Percentiles rank a stretch among this genome's conserved stretches.
phyloP scores from a whole-genome alignment of 441 rosid species.

The Pelargonium hybrid region DNA sequence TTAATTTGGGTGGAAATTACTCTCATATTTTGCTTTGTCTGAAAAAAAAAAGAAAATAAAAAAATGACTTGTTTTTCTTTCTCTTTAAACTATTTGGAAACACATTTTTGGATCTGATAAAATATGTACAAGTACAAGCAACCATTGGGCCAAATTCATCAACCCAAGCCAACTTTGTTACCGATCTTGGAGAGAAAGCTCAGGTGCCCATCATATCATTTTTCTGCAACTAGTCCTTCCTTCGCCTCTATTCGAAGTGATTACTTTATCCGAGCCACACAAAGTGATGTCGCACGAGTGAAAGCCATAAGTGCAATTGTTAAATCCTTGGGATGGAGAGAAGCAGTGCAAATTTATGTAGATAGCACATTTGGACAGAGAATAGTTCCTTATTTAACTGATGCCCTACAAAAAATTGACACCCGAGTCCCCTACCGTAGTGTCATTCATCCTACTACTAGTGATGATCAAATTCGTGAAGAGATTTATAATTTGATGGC shows the following conservation, averaged over 20 bases:
- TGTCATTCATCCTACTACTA: constrained; percentile 29
- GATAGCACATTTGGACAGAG: constrained; percentile 40
- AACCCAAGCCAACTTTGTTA: constrained; percentile 39
- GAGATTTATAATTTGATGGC: constrained; percentile 46
- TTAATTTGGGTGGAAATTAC: too few relatives aligned
- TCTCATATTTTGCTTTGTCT: too few relatives aligned
- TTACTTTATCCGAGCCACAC: constrained; percentile 40
- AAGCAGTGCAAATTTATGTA: constrained; percentile 38
- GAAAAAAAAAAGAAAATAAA: too few relatives aligned
- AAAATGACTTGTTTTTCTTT: neutral
- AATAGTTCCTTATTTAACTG: constrained; percentile 33
- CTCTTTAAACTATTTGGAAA: neutral
- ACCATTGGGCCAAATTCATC: constrained; percentile 46
- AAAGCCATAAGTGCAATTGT: constrained; percentile 37
- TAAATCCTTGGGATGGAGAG: constrained; percentile 45
- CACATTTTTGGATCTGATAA: constrained; percentile 51
- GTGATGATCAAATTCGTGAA: constrained; percentile 26
- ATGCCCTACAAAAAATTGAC: constrained; percentile 36
- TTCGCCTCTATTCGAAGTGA: constrained; percentile 31
- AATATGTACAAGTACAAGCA: constrained; percentile 44
- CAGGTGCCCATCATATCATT: constrained; percentile 54
- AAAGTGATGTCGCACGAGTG: constrained; percentile 34
- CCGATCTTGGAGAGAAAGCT: constrained; percentile 33
- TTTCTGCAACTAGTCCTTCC: constrained; percentile 47
- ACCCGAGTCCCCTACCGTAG: constrained; percentile 33